These are phyloP conservation scores for Chiua virens DNA, from an alignment of 768 basidiomycete genomes.

Conservation along the genomic window DNA sequence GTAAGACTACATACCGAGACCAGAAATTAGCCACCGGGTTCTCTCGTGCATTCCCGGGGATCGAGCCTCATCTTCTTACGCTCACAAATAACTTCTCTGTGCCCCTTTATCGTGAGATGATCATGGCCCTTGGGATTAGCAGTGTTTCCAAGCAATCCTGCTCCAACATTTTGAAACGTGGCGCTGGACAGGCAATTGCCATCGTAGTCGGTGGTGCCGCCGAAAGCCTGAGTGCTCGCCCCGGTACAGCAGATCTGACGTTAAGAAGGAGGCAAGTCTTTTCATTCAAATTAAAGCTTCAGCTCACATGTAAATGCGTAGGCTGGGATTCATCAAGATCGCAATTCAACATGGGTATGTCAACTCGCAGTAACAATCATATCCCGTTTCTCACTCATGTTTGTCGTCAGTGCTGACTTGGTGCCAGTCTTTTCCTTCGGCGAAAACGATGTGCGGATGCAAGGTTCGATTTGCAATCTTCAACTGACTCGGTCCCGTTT, in stretches of 20 bases:
- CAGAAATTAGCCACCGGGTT: constrained; percentile 77
- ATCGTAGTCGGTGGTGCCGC: constrained; percentile 98
- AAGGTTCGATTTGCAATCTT: not conserved
- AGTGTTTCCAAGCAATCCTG: constrained; percentile 92
- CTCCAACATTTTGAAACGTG: constrained; percentile 73
- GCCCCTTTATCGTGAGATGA: constrained; percentile 91
- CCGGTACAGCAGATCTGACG: constrained; percentile 94
- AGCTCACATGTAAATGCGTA: constrained; percentile 22
- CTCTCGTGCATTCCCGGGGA: constrained; percentile 85
- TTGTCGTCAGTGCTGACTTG: constrained; percentile 71
- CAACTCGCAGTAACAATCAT: not conserved
- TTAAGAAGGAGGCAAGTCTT: constrained; percentile 58
- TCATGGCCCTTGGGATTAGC: constrained; percentile 85
- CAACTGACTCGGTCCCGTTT: constrained; percentile 1
- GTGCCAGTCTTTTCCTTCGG: constrained; percentile 99
- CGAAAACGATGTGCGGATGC: constrained; percentile 84
- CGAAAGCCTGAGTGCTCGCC: constrained; percentile 90
- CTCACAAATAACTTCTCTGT: constrained; percentile 86
- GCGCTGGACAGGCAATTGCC: constrained; percentile 72
- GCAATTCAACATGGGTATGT: constrained; percentile 85
- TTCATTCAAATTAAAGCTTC: not conserved
- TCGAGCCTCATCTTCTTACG: constrained; percentile 91
- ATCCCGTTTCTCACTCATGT: constrained; percentile 3
- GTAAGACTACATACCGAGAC: not conserved
- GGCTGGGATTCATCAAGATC: constrained; percentile 93